A percentile compares a stretch with the other conserved stretches of the same genome.
These are phyloP conservation scores for Buddleja alternifolia DNA, from an alignment of 257 asterid genomes.

Conservation along the genomic window DNA sequence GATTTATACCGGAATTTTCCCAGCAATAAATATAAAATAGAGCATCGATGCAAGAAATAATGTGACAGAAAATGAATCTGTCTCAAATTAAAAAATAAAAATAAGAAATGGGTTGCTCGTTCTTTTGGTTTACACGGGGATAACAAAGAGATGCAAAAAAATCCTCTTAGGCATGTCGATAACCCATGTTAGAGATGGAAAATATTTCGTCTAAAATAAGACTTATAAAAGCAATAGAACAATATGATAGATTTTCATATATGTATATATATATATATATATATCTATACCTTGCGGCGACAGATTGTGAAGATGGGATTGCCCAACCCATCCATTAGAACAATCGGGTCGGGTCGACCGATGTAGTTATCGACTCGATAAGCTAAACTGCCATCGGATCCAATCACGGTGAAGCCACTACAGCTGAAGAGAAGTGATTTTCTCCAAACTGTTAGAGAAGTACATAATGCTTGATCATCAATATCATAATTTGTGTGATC, in stretches of 20 bases:
- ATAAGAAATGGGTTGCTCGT: too few species aligned
- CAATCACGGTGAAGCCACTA: constrained; percentile 74
- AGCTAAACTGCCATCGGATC: constrained; percentile 57
- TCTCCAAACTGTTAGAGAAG: constrained; percentile 73
- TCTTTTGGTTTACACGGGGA: too few species aligned
- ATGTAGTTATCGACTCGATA: constrained; percentile 76
- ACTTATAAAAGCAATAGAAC: not conserved
- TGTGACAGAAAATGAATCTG: too few species aligned
- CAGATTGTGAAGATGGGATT: constrained; percentile 60
- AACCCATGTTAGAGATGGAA: too few species aligned
- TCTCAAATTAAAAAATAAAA: too few species aligned
- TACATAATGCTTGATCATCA: constrained; percentile 20
- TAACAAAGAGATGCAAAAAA: too few species aligned
- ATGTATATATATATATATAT: too few species aligned
- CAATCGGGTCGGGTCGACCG: constrained; percentile 39
- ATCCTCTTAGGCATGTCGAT: too few species aligned
- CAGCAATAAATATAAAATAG: too few species aligned
- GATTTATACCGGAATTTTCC: too few species aligned
- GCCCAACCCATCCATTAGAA: constrained; percentile 80
- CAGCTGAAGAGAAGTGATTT: constrained; percentile 73
- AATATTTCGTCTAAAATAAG: too few species aligned
- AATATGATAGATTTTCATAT: not conserved
- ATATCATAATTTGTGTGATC: not conserved
- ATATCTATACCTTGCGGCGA: constrained; percentile 56
- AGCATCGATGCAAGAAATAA: too few species aligned